These are phyloP conservation scores for Nakaseomyces uthaithaninus DNA, from an alignment of 1,139 yeast species.

Conservation along the genomic window DNA sequence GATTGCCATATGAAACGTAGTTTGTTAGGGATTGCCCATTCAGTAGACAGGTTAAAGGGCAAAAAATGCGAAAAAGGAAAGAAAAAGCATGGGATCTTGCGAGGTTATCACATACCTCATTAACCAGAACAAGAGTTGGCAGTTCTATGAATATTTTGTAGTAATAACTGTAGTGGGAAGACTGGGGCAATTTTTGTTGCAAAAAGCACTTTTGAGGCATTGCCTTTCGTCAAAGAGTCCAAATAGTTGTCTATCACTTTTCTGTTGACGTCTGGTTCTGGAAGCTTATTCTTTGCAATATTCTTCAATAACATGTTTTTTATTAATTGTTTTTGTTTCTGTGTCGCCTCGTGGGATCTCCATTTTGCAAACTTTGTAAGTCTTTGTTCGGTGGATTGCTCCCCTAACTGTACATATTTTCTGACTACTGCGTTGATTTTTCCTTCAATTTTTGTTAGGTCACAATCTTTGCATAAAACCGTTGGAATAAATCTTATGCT, in stretches of 20 bases:
- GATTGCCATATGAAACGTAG: no score
- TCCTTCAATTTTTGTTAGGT: slow-evolving; percentile 18
- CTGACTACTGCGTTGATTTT: slow-evolving; percentile 19
- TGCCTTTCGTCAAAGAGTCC: slow-evolving; percentile 28
- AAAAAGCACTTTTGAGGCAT: slow-evolving; percentile 42
- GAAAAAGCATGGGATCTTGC: no score
- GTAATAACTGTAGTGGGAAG: slow-evolving; percentile 22
- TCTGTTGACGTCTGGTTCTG: slow-evolving; percentile 9
- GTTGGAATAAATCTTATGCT: slow-evolving; percentile 16
- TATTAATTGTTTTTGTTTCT: slow-evolving; percentile 26
- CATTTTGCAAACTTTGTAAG: slow-evolving; percentile 29
- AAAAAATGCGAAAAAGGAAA: no score
- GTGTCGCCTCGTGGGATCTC: slow-evolving; percentile 28
- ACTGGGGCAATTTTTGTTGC: slow-evolving; percentile 33
- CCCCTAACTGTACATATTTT: slow-evolving; percentile 9
- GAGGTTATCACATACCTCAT: no score
- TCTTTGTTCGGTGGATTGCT: slow-evolving; percentile 13
- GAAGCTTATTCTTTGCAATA: slow-evolving; percentile 10
- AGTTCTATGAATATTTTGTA: slow-evolving; percentile 13
- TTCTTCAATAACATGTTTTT: slow-evolving; percentile 16
- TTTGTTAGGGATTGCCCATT: no score
- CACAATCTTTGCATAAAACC: slow-evolving; percentile 18
- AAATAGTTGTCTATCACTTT: slow-evolving; percentile 26
- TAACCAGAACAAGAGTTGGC: no score
- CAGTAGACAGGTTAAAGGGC: no score